Base-by-base conservation (phyloP, 176 grass and related monocot genomes). In the Oryza glumipatula region DNA sequence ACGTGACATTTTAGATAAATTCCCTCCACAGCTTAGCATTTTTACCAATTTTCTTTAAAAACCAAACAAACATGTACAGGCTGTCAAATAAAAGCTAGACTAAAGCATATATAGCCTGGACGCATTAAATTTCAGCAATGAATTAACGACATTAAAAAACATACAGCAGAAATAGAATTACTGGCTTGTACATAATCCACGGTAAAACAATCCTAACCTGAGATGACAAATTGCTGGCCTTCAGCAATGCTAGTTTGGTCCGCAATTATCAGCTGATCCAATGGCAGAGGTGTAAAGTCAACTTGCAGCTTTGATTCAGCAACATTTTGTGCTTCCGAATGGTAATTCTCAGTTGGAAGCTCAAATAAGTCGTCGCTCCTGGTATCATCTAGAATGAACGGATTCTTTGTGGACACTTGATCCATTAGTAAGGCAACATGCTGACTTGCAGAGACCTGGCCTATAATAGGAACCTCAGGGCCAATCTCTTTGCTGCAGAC, bases 301-400 rank as follows among this genome's bases (percentile, higher is more conserved):
- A 73, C 11, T 61, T 84, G 54, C 44, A 73, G 87, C 58, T 83
- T 84, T 3, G 67, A 84, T 74, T 72, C 76, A 56, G 64, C 43
- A 77, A 10, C 22, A 43, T 58, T 76, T 77, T 60, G 72, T 79
- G 26, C 38, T 47, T 87, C 61, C 16, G 77, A 84, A 84, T 65
- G 74, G 64, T 85, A 85, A 67, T 43, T 82, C 60, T 74, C 58
- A 69, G 80, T 52, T 35, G 77, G 16, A 69, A 87, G 84, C 82
- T 89, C 91, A 92, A 89, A 90, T 77, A 87, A 84, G 39, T 83
- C 87, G 26, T 92, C 77, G 9, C 77, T 89, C 68, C 61, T 87
- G n/a, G 44, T 48, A 65, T 90, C 76, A 65, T 92, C 76, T 35
- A 80, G 13, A 70, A 48, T 78, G 76, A 87, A 82, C 70, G 87